Percentiles rank a stretch among this genome's conserved stretches.
These are phyloP conservation scores for Periconia sp. DNA, from an alignment of 2,329 filamentous ascomycete genomes.

Conservation along the genomic window DNA sequence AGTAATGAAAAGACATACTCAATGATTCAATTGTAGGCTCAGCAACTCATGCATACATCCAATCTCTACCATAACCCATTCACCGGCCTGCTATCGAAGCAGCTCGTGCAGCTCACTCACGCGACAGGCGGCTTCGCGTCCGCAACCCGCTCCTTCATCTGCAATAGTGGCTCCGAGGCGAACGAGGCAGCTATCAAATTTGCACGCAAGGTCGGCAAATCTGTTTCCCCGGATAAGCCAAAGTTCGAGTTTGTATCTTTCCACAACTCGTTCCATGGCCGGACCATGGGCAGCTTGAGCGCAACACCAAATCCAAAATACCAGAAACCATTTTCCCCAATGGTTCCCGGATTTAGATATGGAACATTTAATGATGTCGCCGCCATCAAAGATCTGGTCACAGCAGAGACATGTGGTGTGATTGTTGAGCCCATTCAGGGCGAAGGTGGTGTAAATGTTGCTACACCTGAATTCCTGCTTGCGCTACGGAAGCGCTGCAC, in stretches of 20 bases:
- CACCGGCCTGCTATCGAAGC: slow-evolving; percentile 86
- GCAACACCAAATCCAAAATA: slow-evolving; percentile 98
- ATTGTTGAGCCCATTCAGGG: slow-evolving; percentile 98
- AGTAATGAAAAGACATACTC: slow-evolving; percentile 8
- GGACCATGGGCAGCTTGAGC: slow-evolving; percentile 94
- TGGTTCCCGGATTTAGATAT: slow-evolving; percentile 92
- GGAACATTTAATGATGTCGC: slow-evolving; percentile 84
- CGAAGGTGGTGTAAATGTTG: slow-evolving; percentile 89
- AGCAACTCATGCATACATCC: slow-evolving; percentile 86
- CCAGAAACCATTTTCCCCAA: slow-evolving; percentile 90
- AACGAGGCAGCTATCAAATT: slow-evolving; percentile 99
- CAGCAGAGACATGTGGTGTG: slow-evolving; percentile 86
- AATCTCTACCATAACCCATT: slow-evolving; percentile 98
- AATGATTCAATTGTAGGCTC: slow-evolving; percentile 42
- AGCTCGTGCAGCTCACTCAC: slow-evolving; percentile 80
- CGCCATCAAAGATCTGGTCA: slow-evolving; percentile 75
- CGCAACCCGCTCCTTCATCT: slow-evolving; percentile 83
- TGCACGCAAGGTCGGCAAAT: slow-evolving; percentile 86
- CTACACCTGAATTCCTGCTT: slow-evolving; percentile 79
- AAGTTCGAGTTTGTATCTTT: slow-evolving; percentile 92
- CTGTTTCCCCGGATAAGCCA: slow-evolving; percentile 68
- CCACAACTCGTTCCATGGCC: slow-evolving; percentile 89
- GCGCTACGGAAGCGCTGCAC: slow-evolving; percentile 85
- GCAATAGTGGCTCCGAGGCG: slow-evolving; percentile 95
- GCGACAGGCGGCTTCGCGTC: slow-evolving; percentile 82